Evolutionary conservation across 805 yeast genomes (phyloP).

Genomic region (Kuraishia borneana): DNA sequence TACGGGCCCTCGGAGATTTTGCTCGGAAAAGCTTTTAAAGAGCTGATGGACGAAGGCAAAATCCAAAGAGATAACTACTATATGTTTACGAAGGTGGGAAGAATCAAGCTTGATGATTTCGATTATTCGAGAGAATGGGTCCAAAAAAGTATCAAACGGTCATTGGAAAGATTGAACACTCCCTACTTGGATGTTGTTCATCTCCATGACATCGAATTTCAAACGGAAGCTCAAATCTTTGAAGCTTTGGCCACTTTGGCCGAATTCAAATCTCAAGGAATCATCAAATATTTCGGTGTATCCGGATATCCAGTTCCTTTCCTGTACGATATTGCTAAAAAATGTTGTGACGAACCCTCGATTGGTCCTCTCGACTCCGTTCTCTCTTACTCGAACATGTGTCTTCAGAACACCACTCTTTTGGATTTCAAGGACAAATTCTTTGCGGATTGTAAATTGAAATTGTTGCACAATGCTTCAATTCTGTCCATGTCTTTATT

Average conservation of each 20-base stretch:
- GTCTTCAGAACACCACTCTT: slow-evolving; percentile 61
- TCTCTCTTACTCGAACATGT: slow-evolving; percentile 71
- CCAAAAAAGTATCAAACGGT: slow-evolving; percentile 50
- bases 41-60: slow-evolving; percentile 19
- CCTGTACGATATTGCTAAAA: slow-evolving; percentile 39
- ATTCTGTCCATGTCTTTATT: slow-evolving; percentile 82
- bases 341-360: slow-evolving; percentile 20
- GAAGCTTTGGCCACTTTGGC: slow-evolving; percentile 56
- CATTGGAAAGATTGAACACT: slow-evolving; percentile 56
- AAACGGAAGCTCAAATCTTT: slow-evolving; percentile 36
- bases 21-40: slow-evolving; percentile 53
- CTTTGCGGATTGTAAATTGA: slow-evolving; percentile 39
- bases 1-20: slow-evolving; percentile 81
- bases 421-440: slow-evolving; percentile 37
- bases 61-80: slow-evolving; percentile 52
- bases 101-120: slow-evolving; percentile 56
- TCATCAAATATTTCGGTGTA: slow-evolving; percentile 57
- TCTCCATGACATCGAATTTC: slow-evolving; percentile 86
- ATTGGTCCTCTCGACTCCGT: slow-evolving; percentile 66
- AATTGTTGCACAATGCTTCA: slow-evolving; percentile 65
- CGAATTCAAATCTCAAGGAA: slow-evolving; percentile 50
- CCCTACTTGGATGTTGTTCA: slow-evolving; percentile 70
- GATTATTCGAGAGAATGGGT: slow-evolving; percentile 61
- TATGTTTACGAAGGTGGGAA: slow-evolving; percentile 80
- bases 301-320: slow-evolving; percentile 82